Evolutionary conservation across 2,329 filamentous ascomycete genomes (phyloP), one percentile per base, ranked within the genome.

Genomic region (Huntiella omanensis): DNA sequence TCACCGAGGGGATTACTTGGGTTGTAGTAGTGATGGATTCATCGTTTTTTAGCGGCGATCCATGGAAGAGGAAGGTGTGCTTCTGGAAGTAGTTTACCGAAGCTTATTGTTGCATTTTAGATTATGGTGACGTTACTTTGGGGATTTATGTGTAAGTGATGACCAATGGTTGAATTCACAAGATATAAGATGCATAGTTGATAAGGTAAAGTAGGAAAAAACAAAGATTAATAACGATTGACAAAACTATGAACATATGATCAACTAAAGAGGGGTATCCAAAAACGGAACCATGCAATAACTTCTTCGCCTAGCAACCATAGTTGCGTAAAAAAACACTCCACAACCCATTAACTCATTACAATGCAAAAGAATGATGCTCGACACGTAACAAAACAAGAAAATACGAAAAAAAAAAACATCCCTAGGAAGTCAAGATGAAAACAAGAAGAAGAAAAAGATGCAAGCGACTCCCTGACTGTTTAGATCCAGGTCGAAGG

Each of bases 401-500:
- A 22, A 28, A 45, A 28, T 37, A 45, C 11, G 15, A 15, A 34
- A 34, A 32, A 37, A 28, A 15, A 34, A 34, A 32, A 37, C 5
- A 45, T 13, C 4, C 17, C 4, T 28, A 1, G 11, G 34, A 28
- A 19, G 33, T 28, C 19, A 35, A 33, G 35, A 47, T 45, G 39
- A 13, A 11, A 28, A 8, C n/a, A 7, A 15, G 13, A 33, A 17
- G 13, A 13, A 45, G n/a, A n/a, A n/a, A 16, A 16, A 5, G 39
- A 45, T 10, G 19, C 33, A 35, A n/a, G 10, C 15, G 2, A 45
- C 12, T 5, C 17, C 4, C 35, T 2, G 10, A 44, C 22, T 33
- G 33, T 28, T 33, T 40, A 33, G 35, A 49, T 47, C 57, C 57
- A 59, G 1, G 32, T 41, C 1, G 46, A 47, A 1, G 58, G 58